Base-by-base conservation (phyloP, 345 rosid species). In the Arabidopsis arenosa region DNA sequence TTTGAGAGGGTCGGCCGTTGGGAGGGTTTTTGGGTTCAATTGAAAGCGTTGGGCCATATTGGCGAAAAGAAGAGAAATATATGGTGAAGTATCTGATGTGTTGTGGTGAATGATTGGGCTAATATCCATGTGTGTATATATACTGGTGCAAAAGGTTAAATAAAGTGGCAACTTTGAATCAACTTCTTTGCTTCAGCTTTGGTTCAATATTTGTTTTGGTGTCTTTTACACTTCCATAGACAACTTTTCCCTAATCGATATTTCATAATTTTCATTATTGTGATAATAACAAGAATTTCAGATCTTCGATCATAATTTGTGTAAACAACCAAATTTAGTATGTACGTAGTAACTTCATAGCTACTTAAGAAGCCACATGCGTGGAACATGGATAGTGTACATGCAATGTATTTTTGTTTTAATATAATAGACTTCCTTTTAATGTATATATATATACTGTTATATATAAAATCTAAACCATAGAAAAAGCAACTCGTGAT, bases 131-230 rank as follows among this genome's bases (percentile, higher is more conserved):
- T 5, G 30, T 37, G 7, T 66, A 70, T 66, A 71, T 65, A 72
- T 70, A 77, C 9, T 37, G 18, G 49, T 66, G 44, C 5, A 43
- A 72, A 73, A 44, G 66, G 53, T 23, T 36, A 18, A 54, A 15
- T 15, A 58, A 64, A 17, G 65, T n/a, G 21, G 47, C 35, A 53
- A 58, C 81, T 51, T 52, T 75, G 89, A 86, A 85, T 88, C 89
- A 58, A 84, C 91, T 87, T 85, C 90, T 86, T 92, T 90, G 86
- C 92, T 92, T 88, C 85, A 15, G 48, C 44, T 64, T 55, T 64
- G 85, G 87, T 89, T 88, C 37, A 79, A 68, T 69, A 53, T 62
- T 45, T 67, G 64, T 67, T 65, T 72, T 66, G 78, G 78, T 78
- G 54, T 60, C 26, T 44, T 59, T 60, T 47, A 78, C 78, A 72